A percentile compares a stretch with the other conserved stretches of the same genome.
Evolutionary conservation across 225 moss, liverwort and hornwort species (phyloP).

Genomic region (Antitrichia curtipendula): DNA sequence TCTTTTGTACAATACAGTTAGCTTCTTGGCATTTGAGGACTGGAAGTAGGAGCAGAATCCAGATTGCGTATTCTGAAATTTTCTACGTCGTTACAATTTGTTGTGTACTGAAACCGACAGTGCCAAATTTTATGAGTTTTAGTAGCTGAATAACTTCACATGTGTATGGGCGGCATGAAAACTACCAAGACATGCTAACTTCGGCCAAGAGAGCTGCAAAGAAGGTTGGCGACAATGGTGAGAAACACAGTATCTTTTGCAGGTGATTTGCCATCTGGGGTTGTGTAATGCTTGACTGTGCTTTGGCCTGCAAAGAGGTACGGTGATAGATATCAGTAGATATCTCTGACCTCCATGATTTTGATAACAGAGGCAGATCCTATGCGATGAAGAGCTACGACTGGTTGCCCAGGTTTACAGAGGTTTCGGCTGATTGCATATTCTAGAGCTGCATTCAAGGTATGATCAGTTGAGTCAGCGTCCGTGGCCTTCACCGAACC

Average conservation of each 20-base stretch:
- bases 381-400: conserved; percentile 87
- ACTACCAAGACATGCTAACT: not conserved
- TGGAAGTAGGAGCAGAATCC: not conserved
- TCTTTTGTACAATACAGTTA: conserved; percentile 19
- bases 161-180: not conserved
- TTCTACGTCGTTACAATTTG: not conserved
- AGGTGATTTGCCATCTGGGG: not conserved
- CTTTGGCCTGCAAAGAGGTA: not conserved
- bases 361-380: conserved; percentile 88
- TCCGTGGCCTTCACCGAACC: conserved; percentile 87
- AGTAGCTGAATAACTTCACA: not conserved
- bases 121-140: not conserved
- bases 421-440: conserved; percentile 76
- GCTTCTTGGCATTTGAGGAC: not conserved
- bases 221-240: not conserved
- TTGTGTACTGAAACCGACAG: not conserved
- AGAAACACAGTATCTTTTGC: not conserved
- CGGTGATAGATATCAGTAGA: conserved; percentile 1
- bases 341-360: conserved; percentile 83
- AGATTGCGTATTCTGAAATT: not conserved
- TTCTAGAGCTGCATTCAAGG: conserved; percentile 67
- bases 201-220: not conserved
- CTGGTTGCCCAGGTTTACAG: conserved; percentile 73
- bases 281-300: not conserved
- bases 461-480: conserved; percentile 75